Base-by-base conservation (phyloP, 176 grass and related monocot species). In the Lolium rigidum region DNA sequence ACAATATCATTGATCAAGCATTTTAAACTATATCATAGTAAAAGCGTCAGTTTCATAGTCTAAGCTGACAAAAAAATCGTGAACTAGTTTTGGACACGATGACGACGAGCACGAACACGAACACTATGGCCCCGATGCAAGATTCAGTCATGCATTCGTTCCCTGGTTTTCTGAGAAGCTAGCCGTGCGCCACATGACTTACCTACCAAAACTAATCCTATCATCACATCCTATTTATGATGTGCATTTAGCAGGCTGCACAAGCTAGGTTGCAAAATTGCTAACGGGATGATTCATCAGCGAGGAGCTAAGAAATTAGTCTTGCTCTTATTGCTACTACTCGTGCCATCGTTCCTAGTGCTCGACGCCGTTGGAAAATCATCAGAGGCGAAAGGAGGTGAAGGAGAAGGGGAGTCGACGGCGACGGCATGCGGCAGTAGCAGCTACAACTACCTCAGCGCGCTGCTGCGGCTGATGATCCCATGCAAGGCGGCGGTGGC, bases 401-500 rank as follows among this genome's bases (percentile, higher is more conserved):
- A 2, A 9, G 54, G 54, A 22, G 13, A 13, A 16, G 76, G 20
- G 1, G n/a, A 25, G 21, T 9, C 54, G n/a, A n/a, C n/a, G 28
- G 1, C 52, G 20, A 1, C 75, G 75, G 52, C 72, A 10, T 78
- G 31, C 59, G 41, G 41, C 60, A 8, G 88, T 5, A 7, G 77
- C 9, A 82, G 62, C 60, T 49, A 51, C 47, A 85, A 74, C 5
- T 83, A 83, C 50, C 72, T 85, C 6, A 55, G 48, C 18, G 76
- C 82, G 6, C 71, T 90, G 62, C 47, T 90, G 74, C 88, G 82
- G 73, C 66, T 93, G 86, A 81, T 81, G 79, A 70, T 90, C 82
- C 92, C 88, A 14, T 93, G 92, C 66, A 69, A 83, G 64, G 70
- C 82, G 52, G 92, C 92, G 28, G 88, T 93, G 9, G 77, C 88